These are phyloP conservation scores for Gilbertella persicaria DNA, from an alignment of 371 early-diverging fungal species.

Conservation along the genomic window DNA sequence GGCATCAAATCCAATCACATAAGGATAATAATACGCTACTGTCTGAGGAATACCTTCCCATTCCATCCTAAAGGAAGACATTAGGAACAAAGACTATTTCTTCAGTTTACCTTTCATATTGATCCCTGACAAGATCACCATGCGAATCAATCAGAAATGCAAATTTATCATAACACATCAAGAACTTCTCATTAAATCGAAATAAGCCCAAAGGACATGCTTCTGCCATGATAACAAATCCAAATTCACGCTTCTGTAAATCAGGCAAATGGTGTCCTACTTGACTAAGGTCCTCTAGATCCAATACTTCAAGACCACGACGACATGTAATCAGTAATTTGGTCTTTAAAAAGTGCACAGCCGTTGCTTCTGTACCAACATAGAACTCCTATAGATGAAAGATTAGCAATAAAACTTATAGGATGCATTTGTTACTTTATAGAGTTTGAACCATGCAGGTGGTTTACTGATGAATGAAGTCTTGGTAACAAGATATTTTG, in stretches of 20 bases:
- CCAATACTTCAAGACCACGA: constrained; percentile 92
- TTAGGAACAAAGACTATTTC: too few species aligned
- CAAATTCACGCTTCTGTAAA: constrained; percentile 57
- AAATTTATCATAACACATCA: constrained; percentile 87
- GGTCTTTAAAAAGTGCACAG: constrained; percentile 79
- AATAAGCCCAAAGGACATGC: constrained; percentile 74
- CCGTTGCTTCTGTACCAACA: constrained; percentile 80
- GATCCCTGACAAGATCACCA: constrained; percentile 52
- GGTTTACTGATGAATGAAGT: constrained; percentile 53
- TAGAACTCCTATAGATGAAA: constrained; percentile 72
- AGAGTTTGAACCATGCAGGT: constrained; percentile 52
- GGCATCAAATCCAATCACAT: constrained; percentile 85
- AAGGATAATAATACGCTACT: constrained; percentile 75
- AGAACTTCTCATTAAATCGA: constrained; percentile 55
- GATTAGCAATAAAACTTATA: background rate
- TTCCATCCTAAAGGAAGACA: too few species aligned
- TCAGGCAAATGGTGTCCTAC: constrained; percentile 26
- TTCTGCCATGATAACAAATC: constrained; percentile 68
- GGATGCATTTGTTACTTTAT: constrained; percentile 33
- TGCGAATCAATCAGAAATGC: constrained; percentile 79
- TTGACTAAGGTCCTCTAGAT: constrained; percentile 60
- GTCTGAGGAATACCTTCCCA: constrained; percentile 60
- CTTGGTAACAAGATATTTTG: constrained; percentile 36
- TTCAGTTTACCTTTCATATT: constrained; percentile 16
- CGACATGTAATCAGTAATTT: constrained; percentile 85